A percentile compares a stretch with the other conserved stretches of the same genome.
phyloP scores from a whole-genome alignment of 106 monocot species.

The Dioscorea alata region DNA sequence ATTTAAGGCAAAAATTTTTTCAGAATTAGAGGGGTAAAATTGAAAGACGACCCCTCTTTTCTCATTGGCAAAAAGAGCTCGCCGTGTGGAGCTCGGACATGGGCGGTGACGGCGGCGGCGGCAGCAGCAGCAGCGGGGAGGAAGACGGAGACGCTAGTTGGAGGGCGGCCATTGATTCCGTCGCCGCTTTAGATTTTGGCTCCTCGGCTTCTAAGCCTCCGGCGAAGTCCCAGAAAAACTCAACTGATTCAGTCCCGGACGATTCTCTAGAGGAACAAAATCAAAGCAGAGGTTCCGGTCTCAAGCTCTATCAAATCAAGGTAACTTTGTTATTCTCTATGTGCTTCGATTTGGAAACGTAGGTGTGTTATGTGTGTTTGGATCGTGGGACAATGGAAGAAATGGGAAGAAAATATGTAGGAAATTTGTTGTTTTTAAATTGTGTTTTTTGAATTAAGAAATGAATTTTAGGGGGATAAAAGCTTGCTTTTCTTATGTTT shows the following conservation, averaged over 20 bases:
- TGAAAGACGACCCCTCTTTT: too few species aligned
- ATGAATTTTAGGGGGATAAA: too few species aligned
- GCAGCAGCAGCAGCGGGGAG: constrained; percentile 50
- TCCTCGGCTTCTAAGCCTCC: constrained; percentile 18
- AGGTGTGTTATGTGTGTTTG: too few species aligned
- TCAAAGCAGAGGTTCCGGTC: constrained; percentile 13
- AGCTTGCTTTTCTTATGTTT: too few species aligned
- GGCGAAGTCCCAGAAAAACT: neutral
- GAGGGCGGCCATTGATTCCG: constrained; percentile 61
- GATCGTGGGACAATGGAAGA: too few species aligned
- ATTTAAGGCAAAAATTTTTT: too few species aligned
- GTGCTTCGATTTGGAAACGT: too few species aligned
- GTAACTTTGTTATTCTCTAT: constrained; percentile 6
- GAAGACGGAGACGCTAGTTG: constrained; percentile 71
- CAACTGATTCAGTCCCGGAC: neutral
- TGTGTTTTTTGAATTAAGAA: too few species aligned
- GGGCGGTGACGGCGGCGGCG: constrained; percentile 10
- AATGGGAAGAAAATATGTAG: too few species aligned
- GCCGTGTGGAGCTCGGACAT: neutral
- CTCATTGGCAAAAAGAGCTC: too few species aligned
- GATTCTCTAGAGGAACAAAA: constrained; percentile 2
- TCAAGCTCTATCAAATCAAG: constrained; percentile 84
- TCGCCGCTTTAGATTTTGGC: constrained; percentile 19
- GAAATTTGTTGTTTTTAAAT: too few species aligned
- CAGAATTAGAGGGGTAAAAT: too few species aligned